phyloP scores from a whole-genome alignment of 1,284 basidiomycete species.

The Mixia osmundae region DNA sequence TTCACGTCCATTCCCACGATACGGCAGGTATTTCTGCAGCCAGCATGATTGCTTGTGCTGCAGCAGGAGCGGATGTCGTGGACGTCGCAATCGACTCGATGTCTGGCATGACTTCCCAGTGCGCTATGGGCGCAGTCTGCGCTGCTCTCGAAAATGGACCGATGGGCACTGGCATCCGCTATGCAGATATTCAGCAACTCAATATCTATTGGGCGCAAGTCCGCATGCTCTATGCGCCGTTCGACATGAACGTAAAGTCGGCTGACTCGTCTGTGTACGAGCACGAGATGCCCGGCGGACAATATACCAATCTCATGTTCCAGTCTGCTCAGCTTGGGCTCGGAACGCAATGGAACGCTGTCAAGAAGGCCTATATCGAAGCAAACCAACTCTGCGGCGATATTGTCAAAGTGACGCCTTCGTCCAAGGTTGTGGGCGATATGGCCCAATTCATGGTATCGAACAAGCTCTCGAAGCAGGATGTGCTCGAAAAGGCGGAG shows the following conservation, averaged over 20 bases:
- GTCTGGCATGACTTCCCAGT: constrained; percentile 95
- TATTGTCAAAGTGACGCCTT: constrained; percentile 97
- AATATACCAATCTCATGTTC: constrained; percentile 40
- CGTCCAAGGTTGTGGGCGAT: constrained; percentile 97
- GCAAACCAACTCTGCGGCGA: constrained; percentile 93
- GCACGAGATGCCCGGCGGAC: constrained; percentile 97
- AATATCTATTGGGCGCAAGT: constrained; percentile 99
- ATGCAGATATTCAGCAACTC: constrained; percentile 89
- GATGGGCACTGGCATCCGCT: constrained; percentile 87
- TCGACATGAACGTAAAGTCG: constrained; percentile 94
- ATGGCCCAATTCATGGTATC: constrained; percentile 79
- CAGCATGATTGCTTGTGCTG: constrained; percentile 85
- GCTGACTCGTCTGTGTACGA: constrained; percentile 86
- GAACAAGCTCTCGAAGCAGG: constrained; percentile 65
- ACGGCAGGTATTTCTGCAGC: constrained; percentile 95
- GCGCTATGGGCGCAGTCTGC: constrained; percentile 91
- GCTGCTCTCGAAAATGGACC: constrained; percentile 84
- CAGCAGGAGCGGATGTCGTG: constrained; percentile 89
- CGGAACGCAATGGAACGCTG: constrained; percentile 90
- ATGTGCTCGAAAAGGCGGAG: constrained; percentile 65
- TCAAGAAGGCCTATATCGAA: constrained; percentile 97
- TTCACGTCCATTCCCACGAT: constrained; percentile 99
- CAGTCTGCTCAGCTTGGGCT: constrained; percentile 93
- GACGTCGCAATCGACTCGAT: constrained; percentile 98
- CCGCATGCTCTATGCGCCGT: constrained; percentile 80